Evolutionary conservation across 768 basidiomycete genomes (phyloP), one percentile per base, ranked within the genome.

Genomic region (Boletus bicolor): DNA sequence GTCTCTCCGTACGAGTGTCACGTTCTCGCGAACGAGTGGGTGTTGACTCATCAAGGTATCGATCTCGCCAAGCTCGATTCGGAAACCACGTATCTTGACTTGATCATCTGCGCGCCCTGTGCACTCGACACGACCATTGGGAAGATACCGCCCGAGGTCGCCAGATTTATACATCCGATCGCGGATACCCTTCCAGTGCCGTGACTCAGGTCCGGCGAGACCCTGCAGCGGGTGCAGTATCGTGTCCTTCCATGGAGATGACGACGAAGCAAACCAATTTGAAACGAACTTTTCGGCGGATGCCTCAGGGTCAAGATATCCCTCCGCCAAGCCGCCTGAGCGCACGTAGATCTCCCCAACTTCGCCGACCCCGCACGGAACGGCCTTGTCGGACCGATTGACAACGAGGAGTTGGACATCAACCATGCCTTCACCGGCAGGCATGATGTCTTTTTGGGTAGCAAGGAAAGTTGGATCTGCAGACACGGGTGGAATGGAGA

Each of bases 301-400:
- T 5, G 93, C 89, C 21, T 84, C 85, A 11, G 81, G 68, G 68
- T 98, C 93, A 24, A 92, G 80, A 68, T 99, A 99, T 0, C 94
- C 95, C 65, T 98, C 97, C 1, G 96, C 93, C 56, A 99, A 74
- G 9, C 97, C 97, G 17, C 97, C 93, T 4, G 91, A 93, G 43
- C 97, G 87, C 6, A 99, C 97, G 69, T 98, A 99, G 64, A 99
- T 98, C 74, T 99, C 97, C 36, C 97, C 97, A 11, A 98, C 88
- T 73, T 99, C 97, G 30, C 97, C 97, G 12, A 98, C 83, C 2
- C 90, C 93, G 62, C 96, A 98, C 4, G 89, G 85, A 3, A 96
- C 73, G 58, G 83, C 86, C 64, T 86, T 79, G 75, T 98, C 91
- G 58, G 80, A 80, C 55, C 96, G 79, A 75, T 99, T 98, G 48